Evolutionary conservation across 495 filamentous ascomycete genomes (phyloP), one percentile per base, ranked within the genome.

Genomic region (Tuber brumale): DNA sequence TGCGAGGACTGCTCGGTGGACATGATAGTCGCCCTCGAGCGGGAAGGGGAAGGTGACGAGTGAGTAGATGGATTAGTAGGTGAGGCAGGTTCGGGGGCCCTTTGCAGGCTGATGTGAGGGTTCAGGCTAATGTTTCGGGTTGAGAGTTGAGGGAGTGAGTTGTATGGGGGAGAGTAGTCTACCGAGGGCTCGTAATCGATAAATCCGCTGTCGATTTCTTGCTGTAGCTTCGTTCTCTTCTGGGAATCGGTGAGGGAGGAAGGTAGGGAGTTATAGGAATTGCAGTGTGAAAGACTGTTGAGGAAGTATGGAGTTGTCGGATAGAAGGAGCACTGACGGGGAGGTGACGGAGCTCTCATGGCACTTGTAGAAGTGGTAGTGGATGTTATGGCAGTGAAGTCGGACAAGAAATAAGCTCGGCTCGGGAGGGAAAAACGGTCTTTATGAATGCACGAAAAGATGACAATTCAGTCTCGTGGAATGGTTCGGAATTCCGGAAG

Each of bases 1-100:
- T 72, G 70, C 18, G 77, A 71, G 2, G 76, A 73, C 39, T 81
- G 76, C 14, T 81, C 72, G 70, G 76, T 74, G 9, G 78, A 79
- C 74, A 83, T 72, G 46, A 83, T 81, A 5, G 81, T 44, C 57
- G 79, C 76, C 57, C 81, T 73, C 4, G 78, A 74, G 66, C 81
- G 81, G 21, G 81, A 83, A 6, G 81, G 82, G 9, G 81, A 72
- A 27, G 81, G 81, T 72, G 81, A 75, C 3, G 81, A 83, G 73
- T 73, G 81, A 9, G 76, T 75, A 31, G 81, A 83, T 31, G 79
- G 71, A 18, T 79, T 75, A 6, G 81, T 82, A 51, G 81, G 81
- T 31, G 81, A 83, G 57, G 75, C 51, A 61, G 81, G 78, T 44
- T 78, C 81, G 21, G 81, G 76, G 39, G 81, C 78, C 51, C 76